Percentiles rank a stretch among this genome's conserved stretches.
Conservation (phyloP, 2,329 filamentous ascomycete species). For the Talaromyces sp. region DNA sequence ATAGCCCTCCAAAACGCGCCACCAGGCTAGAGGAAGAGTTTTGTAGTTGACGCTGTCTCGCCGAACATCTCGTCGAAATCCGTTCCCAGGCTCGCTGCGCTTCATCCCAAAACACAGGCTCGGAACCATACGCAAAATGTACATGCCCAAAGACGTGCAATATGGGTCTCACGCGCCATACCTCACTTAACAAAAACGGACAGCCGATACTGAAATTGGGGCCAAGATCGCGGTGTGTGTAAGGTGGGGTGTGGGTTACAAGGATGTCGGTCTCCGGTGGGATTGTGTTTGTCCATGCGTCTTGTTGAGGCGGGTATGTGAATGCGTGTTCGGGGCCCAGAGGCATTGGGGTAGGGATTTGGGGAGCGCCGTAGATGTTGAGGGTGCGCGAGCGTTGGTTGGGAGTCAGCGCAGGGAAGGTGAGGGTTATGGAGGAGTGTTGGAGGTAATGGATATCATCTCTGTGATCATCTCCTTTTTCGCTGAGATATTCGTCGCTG, state of each 20-base stretch:
- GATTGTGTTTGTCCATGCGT: constrained; percentile 70
- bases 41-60: constrained; percentile 13
- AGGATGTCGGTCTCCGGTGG: constrained; percentile 72
- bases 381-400: constrained; percentile 55
- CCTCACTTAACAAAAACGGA: constrained; percentile 64
- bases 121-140: constrained; percentile 69
- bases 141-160: constrained; percentile 85
- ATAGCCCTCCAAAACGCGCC: background rate
- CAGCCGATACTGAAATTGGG: constrained; percentile 65
- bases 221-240: constrained; percentile 60
- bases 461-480: background rate
- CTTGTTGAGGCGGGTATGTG: constrained; percentile 63
- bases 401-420: constrained; percentile 51
- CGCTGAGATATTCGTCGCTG: background rate
- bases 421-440: constrained; percentile 61
- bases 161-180: constrained; percentile 69
- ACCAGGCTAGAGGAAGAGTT: background rate
- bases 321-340: constrained; percentile 72
- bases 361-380: constrained; percentile 75
- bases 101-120: constrained; percentile 70
- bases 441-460: constrained; percentile 67
- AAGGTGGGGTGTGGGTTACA: constrained; percentile 76
- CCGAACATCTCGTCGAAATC: constrained; percentile 44
- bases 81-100: constrained; percentile 68
- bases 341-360: constrained; percentile 65